A percentile compares a stretch with the other conserved stretches of the same genome.
Evolutionary conservation across 148 eudicot genomes (phyloP).

Genomic region (Limonium bicolor): DNA sequence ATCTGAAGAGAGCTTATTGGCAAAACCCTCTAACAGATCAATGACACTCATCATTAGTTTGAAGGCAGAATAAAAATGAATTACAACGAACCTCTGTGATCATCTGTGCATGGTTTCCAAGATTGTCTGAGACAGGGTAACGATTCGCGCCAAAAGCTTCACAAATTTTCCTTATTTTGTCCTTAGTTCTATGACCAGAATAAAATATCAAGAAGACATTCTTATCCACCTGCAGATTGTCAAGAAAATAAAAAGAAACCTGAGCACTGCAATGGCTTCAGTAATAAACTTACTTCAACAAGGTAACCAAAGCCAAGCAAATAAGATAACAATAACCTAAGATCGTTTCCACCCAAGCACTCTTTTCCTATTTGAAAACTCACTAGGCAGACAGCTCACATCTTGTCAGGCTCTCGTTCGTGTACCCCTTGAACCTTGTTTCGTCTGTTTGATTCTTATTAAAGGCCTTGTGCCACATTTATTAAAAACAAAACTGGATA

Average conservation of each 20-base stretch:
- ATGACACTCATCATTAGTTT: background rate
- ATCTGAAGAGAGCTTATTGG: no score
- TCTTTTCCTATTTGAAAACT: no score
- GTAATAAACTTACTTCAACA: background rate
- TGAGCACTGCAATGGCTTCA: background rate
- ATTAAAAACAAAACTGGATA: background rate
- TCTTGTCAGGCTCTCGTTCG: no score
- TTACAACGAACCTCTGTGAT: slow-evolving; percentile 33
- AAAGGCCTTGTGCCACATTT: background rate
- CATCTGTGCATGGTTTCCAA: slow-evolving; percentile 50
- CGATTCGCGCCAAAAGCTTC: slow-evolving; percentile 83
- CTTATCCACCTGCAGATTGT: slow-evolving; percentile 54
- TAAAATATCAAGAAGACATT: slow-evolving; percentile 67
- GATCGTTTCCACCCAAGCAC: no score
- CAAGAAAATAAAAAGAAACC: background rate
- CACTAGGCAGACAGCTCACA: no score
- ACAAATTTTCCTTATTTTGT: slow-evolving; percentile 61
- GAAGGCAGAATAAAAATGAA: background rate
- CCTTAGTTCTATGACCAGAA: slow-evolving; percentile 69
- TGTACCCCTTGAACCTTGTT: no score
- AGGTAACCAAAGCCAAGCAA: background rate
- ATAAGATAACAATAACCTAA: no score
- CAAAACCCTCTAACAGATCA: no score
- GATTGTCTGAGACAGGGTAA: slow-evolving; percentile 60
- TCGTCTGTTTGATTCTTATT: no score